phyloP scores from a whole-genome alignment of 768 basidiomycete genomes.

The Leccinum arenicola region DNA sequence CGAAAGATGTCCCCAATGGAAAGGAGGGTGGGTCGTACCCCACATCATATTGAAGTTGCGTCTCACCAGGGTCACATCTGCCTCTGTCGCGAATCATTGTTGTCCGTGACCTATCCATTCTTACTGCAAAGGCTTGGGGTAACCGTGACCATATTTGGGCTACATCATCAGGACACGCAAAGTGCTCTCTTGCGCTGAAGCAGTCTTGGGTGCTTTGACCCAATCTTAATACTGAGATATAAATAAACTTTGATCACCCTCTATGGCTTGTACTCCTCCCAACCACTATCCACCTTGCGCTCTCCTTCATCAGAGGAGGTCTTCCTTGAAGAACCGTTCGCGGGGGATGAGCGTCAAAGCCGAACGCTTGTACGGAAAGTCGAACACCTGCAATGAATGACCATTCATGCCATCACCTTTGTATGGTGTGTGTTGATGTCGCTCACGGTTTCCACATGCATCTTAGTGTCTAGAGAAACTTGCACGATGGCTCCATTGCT shows the following conservation, averaged over 20 bases:
- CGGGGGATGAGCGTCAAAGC: constrained; percentile 11
- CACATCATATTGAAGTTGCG: too few relatives aligned
- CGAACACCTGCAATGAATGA: constrained; percentile 17
- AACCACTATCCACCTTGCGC: not conserved
- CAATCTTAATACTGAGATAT: not conserved
- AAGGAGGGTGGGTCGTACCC: too few relatives aligned
- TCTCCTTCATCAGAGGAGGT: constrained; percentile 12
- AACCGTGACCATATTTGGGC: too few relatives aligned
- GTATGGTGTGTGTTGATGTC: not conserved
- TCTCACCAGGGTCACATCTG: too few relatives aligned
- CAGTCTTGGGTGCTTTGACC: not conserved
- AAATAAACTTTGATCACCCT: not conserved
- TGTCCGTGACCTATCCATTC: too few relatives aligned
- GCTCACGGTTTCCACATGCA: constrained; percentile 24
- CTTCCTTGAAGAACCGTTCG: constrained; percentile 25
- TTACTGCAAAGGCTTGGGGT: too few relatives aligned
- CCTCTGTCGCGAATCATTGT: too few relatives aligned
- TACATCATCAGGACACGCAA: too few relatives aligned
- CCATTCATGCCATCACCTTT: not conserved
- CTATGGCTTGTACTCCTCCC: not conserved
- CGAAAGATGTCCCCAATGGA: too few relatives aligned
- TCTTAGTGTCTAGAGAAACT: constrained; percentile 12
- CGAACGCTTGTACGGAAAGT: constrained; percentile 28
- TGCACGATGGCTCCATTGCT: constrained; percentile 32
- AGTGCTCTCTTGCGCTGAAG: too few relatives aligned